These are phyloP conservation scores for Alternaria conjuncta DNA, from an alignment of 2,329 filamentous ascomycete species.

Conservation along the genomic window DNA sequence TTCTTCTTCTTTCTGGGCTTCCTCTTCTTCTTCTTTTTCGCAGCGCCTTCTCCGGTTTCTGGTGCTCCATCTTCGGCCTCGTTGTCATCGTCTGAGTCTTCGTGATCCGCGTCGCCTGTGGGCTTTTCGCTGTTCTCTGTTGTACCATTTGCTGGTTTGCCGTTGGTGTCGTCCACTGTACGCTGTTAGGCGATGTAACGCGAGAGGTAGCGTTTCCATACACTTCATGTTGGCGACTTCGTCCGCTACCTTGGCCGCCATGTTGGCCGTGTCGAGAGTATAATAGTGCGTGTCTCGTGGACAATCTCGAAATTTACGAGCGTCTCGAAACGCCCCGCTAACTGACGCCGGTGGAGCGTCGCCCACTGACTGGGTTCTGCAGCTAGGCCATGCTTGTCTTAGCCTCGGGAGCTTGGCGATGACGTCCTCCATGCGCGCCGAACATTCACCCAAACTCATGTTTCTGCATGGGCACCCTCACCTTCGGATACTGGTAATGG, in stretches of 20 bases:
- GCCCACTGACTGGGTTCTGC: conserved; percentile 18
- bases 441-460: conserved; percentile 13
- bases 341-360: conserved; percentile 13
- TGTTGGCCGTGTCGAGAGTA: conserved; percentile 25
- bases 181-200: conserved; percentile 7
- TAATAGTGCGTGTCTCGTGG: conserved; percentile 4
- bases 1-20: conserved; percentile 76
- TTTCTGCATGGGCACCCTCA: conserved; percentile 2
- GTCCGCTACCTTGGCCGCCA: conserved; percentile 48
- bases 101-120: conserved; percentile 57
- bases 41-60: conserved; percentile 45
- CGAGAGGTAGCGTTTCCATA: conserved; percentile 23
- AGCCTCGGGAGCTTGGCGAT: conserved; percentile 19
- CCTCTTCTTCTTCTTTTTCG: conserved; percentile 86
- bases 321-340: conserved; percentile 15
- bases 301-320: conserved; percentile 23
- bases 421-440: conserved; percentile 32
- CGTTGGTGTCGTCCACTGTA: conserved; percentile 47
- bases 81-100: conserved; percentile 62
- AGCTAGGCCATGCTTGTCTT: conserved; percentile 5
- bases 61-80: conserved; percentile 57
- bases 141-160: conserved; percentile 39
- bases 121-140: conserved; percentile 46
- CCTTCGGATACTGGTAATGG: conserved; percentile 18
- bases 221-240: conserved; percentile 48